phyloP scores from a whole-genome alignment of 2,329 filamentous ascomycete genomes.

The Rhynchosporium agropyri region DNA sequence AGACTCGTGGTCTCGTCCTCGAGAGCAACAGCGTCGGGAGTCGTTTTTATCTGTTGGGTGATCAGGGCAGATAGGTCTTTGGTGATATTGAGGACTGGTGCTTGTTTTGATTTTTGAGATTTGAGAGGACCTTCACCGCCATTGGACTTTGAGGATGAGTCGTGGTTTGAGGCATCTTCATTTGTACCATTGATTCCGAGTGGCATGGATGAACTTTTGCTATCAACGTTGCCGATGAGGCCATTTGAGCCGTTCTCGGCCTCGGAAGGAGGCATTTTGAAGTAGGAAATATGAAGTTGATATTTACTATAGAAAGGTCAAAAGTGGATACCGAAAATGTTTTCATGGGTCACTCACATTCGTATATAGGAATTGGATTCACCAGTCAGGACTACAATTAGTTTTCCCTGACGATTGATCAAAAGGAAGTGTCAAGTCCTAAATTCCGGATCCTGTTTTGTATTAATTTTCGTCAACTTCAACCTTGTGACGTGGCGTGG shows the following conservation, averaged over 20 bases:
- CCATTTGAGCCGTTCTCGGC: conserved; percentile 12
- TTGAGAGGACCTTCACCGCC: conserved; percentile 18
- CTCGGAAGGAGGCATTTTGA: conserved; percentile 27
- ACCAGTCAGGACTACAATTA: not conserved
- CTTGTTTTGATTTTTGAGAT: conserved; percentile 44
- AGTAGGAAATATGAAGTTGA: not conserved
- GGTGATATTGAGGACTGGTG: conserved; percentile 68
- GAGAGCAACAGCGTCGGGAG: conserved; percentile 70
- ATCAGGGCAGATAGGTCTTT: conserved; percentile 77
- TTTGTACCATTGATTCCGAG: conserved; percentile 15
- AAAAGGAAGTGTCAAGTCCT: not conserved
- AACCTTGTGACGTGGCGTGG: not conserved
- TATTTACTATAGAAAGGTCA: conserved; percentile 5
- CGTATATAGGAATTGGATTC: not conserved
- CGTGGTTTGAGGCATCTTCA: conserved; percentile 13
- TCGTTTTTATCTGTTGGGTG: conserved; percentile 65
- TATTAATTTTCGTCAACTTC: not conserved
- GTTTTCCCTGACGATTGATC: not conserved
- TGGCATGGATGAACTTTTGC: conserved; percentile 10
- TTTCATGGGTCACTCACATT: not conserved
- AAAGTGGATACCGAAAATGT: not conserved
- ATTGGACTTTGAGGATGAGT: conserved; percentile 15
- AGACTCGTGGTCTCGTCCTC: conserved; percentile 69
- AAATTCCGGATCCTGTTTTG: conserved; percentile 6
- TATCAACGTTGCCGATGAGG: conserved; percentile 18